Evolutionary conservation across 441 rosid species (phyloP).

Genomic region (Aleurites moluccanus): DNA sequence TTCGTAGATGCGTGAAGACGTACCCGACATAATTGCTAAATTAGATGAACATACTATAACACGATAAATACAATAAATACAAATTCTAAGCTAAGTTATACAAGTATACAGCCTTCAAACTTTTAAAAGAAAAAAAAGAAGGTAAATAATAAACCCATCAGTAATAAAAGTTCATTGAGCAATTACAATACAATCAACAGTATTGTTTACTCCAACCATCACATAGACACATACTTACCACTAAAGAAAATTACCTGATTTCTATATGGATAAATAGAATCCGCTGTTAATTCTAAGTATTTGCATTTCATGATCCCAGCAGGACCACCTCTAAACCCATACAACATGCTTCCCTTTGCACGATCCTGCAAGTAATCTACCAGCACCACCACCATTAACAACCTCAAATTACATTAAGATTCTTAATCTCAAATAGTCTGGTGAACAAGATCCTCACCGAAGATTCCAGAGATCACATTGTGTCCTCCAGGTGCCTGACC

Average conservation of each 20-base stretch:
- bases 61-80: not conserved
- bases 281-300: slow-evolving; percentile 71
- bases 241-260: slow-evolving; percentile 63
- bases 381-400: not conserved
- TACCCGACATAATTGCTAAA: not conserved
- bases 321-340: slow-evolving; percentile 97
- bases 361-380: slow-evolving; percentile 93
- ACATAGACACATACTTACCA: not conserved
- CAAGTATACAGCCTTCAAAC: not conserved
- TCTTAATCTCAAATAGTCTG: not conserved
- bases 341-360: slow-evolving; percentile 69
- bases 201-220: not conserved
- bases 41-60: not conserved
- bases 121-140: not conserved
- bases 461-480: slow-evolving; percentile 92
- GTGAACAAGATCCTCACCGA: slow-evolving; percentile 45
- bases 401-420: not conserved
- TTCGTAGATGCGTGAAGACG: not conserved
- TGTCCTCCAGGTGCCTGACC: slow-evolving; percentile 99
- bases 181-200: not conserved
- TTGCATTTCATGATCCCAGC: slow-evolving; percentile 99
- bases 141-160: too few species aligned
- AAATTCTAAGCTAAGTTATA: not conserved
- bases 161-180: too few species aligned
- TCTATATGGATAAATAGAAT: slow-evolving; percentile 76